Evolutionary conservation across 495 filamentous ascomycete species (phyloP), one percentile per base, ranked within the genome.

Genomic region (Podospora fimiseda): DNA sequence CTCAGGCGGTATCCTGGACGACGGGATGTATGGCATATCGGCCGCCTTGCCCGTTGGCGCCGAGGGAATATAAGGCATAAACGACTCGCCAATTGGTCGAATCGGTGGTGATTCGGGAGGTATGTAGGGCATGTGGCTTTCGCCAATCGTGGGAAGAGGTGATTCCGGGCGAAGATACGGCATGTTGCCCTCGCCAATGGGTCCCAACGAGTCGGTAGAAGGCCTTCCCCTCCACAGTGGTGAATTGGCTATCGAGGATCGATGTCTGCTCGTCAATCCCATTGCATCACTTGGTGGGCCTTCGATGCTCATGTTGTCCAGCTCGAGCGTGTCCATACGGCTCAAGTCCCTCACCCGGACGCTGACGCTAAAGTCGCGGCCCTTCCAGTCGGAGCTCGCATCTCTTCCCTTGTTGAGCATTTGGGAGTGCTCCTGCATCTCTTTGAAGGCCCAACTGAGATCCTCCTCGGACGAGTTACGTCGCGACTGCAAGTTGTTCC

Each of bases 391-490:
- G 6, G 5, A 5, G 27, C 27, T 33, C 27, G 5, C 11, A 11
- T 33, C 27, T 5, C 27, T 5, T 11, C 27, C 11, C 36, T 43
- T 53, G 33, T 57, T 50, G 41, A 71, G 37, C 58, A 65, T 59
- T 33, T 69, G 65, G 41, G 69, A 68, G 50, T 78, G 74, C 46
- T 73, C 71, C 38, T 74, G 71, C 73, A 76, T 76, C 56, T 74
- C 73, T 61, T 73, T 75, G 60, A 75, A 68, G 9, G 70, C 69
- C 77, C 78, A 73, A 63, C 72, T 64, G 47, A 70, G 61, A 59
- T 70, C 66, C 60, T 73, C 70, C 47, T 77, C 64, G 8, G 70
- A 70, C 59, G 69, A 70, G 58, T 74, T 71, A 24, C 69, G 64
- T 55, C 68, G 70, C 20, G 64, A 67, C 23, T 68, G 63, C 52